These are phyloP conservation scores for Phyllosticta paracitricarpa DNA, from an alignment of 2,329 filamentous ascomycete genomes.

Conservation along the genomic window DNA sequence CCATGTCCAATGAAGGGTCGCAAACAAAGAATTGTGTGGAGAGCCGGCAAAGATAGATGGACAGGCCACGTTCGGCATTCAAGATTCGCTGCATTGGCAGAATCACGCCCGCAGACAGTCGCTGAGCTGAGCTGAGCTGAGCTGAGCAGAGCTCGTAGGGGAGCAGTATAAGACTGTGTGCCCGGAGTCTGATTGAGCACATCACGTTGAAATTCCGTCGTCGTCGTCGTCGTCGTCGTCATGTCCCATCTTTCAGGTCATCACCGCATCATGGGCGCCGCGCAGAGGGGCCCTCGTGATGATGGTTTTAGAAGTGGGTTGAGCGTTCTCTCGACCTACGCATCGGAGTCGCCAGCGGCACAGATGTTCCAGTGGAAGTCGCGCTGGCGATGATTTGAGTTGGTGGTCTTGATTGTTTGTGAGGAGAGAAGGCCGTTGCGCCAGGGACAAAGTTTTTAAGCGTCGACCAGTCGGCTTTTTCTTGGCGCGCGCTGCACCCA, in stretches of 20 bases:
- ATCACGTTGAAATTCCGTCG: neutral
- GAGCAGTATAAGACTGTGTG: too few species aligned
- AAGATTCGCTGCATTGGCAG: neutral
- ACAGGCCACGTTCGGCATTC: neutral
- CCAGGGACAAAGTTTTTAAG: slow-evolving; percentile 10
- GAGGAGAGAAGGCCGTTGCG: slow-evolving; percentile 24
- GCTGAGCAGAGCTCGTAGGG: neutral
- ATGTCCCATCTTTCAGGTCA: slow-evolving; percentile 58
- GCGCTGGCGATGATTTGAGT: slow-evolving; percentile 66
- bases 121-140: neutral
- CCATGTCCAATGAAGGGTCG: neutral
- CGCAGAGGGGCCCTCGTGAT: slow-evolving; percentile 56
- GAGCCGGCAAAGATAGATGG: neutral
- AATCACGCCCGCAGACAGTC: neutral
- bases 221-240: neutral
- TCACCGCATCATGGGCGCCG: slow-evolving; percentile 56
- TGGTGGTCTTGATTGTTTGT: slow-evolving; percentile 52
- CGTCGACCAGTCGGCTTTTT: neutral
- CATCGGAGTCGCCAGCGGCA: slow-evolving; percentile 62
- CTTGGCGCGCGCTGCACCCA: slow-evolving; percentile 8
- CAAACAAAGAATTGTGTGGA: neutral
- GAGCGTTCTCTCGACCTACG: slow-evolving; percentile 57
- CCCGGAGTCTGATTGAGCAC: too few species aligned
- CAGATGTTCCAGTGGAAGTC: slow-evolving; percentile 32
- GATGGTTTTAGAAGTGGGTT: slow-evolving; percentile 71